Evolutionary conservation across 2,329 filamentous ascomycete genomes (phyloP).

Genomic region (Biscogniauxia sp.): DNA sequence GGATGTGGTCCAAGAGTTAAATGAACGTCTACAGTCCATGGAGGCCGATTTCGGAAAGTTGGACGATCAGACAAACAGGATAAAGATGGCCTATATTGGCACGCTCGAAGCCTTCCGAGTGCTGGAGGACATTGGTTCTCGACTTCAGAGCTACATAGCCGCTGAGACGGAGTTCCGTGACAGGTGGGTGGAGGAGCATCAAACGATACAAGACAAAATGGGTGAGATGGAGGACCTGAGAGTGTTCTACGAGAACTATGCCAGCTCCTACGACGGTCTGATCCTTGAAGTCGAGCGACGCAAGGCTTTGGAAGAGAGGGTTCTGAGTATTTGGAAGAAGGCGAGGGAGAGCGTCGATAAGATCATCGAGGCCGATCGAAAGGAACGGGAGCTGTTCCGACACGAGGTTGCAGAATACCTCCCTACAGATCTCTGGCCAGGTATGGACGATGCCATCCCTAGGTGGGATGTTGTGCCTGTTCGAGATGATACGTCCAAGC

Average conservation of each 20-base stretch:
- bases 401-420: conserved; percentile 82
- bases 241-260: conserved; percentile 84
- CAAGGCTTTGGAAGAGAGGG: conserved; percentile 68
- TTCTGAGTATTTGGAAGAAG: conserved; percentile 72
- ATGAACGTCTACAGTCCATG: conserved; percentile 73
- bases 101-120: conserved; percentile 63
- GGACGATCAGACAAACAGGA: conserved; percentile 57
- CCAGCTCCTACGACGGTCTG: conserved; percentile 78
- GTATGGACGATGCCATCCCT: conserved; percentile 60
- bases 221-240: conserved; percentile 74
- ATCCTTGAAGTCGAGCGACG: conserved; percentile 81
- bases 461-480: conserved; percentile 49
- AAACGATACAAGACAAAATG: conserved; percentile 65
- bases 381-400: conserved; percentile 74
- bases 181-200: conserved; percentile 73
- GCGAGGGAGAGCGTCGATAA: conserved; percentile 74
- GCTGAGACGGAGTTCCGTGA: conserved; percentile 63
- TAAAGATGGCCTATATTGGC: conserved; percentile 53
- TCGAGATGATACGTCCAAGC: conserved; percentile 25
- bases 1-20: conserved; percentile 68
- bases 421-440: conserved; percentile 84
- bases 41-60: conserved; percentile 67
- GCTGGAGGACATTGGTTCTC: conserved; percentile 65
- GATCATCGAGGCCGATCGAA: conserved; percentile 69
- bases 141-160: conserved; percentile 63